A percentile compares a stretch with the other conserved stretches of the same genome.
phyloP scores from a whole-genome alignment of 192 early-diverging fungal species.

The Coemansia sp. region DNA sequence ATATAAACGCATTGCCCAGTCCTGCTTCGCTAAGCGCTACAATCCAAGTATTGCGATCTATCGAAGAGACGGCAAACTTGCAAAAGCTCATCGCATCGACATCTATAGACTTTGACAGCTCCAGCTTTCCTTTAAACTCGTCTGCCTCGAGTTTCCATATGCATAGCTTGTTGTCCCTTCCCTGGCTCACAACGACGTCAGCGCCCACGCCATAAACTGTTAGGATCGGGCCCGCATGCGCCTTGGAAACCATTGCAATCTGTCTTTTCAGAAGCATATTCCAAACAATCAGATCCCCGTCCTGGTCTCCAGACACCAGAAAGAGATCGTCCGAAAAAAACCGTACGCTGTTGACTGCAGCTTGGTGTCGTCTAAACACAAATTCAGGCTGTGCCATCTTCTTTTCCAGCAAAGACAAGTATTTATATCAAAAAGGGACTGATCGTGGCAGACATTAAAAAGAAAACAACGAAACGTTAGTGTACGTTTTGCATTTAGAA shows the following conservation, averaged over 20 bases:
- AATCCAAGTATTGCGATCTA: conserved; percentile 17
- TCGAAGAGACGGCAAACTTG: conserved; percentile 20
- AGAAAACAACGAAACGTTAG: background rate
- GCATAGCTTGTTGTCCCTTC: conserved; percentile 47
- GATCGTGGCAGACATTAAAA: background rate
- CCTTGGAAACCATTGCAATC: conserved; percentile 13
- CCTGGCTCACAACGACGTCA: conserved; percentile 41
- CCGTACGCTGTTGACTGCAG: conserved; percentile 48
- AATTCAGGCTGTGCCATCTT: conserved; percentile 43
- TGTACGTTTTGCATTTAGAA: too few relatives aligned
- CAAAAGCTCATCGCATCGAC: conserved; percentile 55
- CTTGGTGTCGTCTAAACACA: conserved; percentile 50
- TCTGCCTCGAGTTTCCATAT: conserved; percentile 32
- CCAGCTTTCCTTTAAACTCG: conserved; percentile 28
- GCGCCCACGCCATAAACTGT: conserved; percentile 18
- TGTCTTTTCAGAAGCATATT: conserved; percentile 51
- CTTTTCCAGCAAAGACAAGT: background rate
- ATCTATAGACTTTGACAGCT: conserved; percentile 9
- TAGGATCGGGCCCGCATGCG: conserved; percentile 36
- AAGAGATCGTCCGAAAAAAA: conserved; percentile 45
- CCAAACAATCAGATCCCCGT: conserved; percentile 46
- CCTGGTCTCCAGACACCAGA: conserved; percentile 49
- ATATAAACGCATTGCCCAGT: conserved; percentile 26
- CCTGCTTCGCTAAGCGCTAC: conserved; percentile 23
- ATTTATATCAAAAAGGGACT: background rate